Evolutionary conservation across 768 basidiomycete genomes (phyloP).

Genomic region (Termitomyces sp.): DNA sequence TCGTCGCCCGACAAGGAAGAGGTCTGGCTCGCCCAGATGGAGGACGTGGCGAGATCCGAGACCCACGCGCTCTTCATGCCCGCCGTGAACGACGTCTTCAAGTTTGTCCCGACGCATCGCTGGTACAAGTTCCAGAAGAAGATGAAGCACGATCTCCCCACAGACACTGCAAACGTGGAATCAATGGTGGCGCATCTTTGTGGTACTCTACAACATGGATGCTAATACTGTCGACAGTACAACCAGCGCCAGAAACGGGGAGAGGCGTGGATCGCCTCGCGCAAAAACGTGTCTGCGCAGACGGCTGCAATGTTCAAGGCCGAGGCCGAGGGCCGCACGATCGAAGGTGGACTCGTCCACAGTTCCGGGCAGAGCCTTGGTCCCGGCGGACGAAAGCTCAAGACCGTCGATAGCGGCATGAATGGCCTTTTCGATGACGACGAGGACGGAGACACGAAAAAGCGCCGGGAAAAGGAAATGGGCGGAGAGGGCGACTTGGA

Average conservation of each 20-base stretch:
- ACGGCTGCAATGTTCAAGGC: slow-evolving; percentile 68
- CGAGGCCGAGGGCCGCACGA: slow-evolving; percentile 45
- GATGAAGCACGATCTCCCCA: slow-evolving; percentile 66
- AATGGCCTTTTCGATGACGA: slow-evolving; percentile 64
- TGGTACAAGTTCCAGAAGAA: slow-evolving; percentile 95
- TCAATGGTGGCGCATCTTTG: slow-evolving; percentile 38
- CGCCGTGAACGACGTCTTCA: slow-evolving; percentile 74
- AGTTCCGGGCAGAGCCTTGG: slow-evolving; percentile 52
- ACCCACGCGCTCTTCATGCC: slow-evolving; percentile 85
- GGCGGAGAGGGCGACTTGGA: slow-evolving; percentile 80
- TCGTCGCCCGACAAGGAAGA: slow-evolving; percentile 52
- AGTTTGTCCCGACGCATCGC: slow-evolving; percentile 81
- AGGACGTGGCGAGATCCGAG: slow-evolving; percentile 65
- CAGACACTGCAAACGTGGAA: slow-evolving; percentile 63
- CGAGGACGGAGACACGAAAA: slow-evolving; percentile 44
- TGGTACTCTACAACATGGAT: slow-evolving; percentile 13
- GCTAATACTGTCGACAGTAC: slow-evolving; percentile 26
- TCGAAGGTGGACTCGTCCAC: slow-evolving; percentile 41
- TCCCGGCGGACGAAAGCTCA: slow-evolving; percentile 62
- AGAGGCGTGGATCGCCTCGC: slow-evolving; percentile 67
- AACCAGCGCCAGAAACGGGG: slow-evolving; percentile 68
- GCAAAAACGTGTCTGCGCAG: slow-evolving; percentile 52
- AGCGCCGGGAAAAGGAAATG: slow-evolving; percentile 49
- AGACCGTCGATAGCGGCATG: slow-evolving; percentile 63
- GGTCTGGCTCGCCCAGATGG: slow-evolving; percentile 78